These are phyloP conservation scores for Pleurotus tuoliensis DNA, from an alignment of 768 basidiomycete species.

Conservation along the genomic window DNA sequence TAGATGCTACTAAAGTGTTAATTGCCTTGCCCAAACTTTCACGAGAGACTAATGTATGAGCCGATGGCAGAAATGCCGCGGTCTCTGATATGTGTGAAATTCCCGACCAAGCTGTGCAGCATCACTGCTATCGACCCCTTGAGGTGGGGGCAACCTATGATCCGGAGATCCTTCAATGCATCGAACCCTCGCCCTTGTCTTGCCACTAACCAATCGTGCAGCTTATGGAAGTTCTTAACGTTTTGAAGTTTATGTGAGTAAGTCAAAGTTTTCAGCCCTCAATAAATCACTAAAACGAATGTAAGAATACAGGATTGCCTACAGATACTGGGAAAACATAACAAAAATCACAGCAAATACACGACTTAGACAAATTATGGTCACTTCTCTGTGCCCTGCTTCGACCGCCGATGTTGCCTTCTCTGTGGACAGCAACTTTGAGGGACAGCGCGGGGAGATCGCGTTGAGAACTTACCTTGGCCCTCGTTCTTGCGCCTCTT, in stretches of 20 bases:
- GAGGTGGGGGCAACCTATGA: not conserved
- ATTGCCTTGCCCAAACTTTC: too few species aligned
- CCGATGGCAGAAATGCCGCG: too few species aligned
- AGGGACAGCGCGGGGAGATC: not conserved
- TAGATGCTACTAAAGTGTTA: too few species aligned
- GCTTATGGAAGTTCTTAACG: not conserved
- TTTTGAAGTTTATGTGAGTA: too few species aligned
- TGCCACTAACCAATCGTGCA: not conserved
- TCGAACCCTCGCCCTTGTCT: too few species aligned
- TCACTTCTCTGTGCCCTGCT: not conserved
- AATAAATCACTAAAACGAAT: too few species aligned
- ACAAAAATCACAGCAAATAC: not conserved
- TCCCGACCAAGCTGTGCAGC: not conserved
- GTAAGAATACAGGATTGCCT: too few species aligned
- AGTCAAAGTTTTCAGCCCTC: too few species aligned
- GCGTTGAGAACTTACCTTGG: conserved; percentile 28
- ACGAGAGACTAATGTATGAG: too few species aligned
- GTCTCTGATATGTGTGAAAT: not conserved
- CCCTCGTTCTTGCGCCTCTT: conserved; percentile 33
- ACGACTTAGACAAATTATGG: not conserved
- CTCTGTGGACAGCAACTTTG: not conserved
- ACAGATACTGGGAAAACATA: not conserved
- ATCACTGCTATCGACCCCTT: not conserved
- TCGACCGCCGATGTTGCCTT: not conserved
- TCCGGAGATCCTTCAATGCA: not conserved